Conservation (phyloP, 2,329 filamentous ascomycete genomes). For the Scytalidium sp. region DNA sequence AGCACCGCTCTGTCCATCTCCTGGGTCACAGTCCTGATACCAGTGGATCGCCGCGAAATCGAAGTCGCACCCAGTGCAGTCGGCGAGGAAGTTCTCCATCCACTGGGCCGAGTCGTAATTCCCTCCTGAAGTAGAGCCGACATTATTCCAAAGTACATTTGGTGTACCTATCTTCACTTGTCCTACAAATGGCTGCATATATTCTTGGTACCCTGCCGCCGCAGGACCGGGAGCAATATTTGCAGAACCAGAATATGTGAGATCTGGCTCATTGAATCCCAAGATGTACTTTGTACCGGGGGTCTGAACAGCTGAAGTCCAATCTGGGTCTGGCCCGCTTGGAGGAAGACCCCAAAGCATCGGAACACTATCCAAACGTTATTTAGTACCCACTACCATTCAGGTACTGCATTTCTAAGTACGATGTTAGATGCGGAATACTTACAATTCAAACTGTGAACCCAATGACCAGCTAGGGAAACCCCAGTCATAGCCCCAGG, state of each 20-base stretch:
- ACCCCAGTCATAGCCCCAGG: constrained; percentile 69
- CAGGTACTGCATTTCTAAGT: neutral
- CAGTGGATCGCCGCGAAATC: constrained; percentile 43
- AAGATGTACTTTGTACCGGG: constrained; percentile 54
- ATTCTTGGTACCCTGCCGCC: constrained; percentile 32
- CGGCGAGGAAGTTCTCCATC: constrained; percentile 36
- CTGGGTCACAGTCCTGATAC: constrained; percentile 34
- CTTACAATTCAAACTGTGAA: constrained; percentile 35
- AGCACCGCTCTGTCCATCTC: constrained; percentile 21
- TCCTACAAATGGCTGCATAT: constrained; percentile 38
- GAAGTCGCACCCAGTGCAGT: constrained; percentile 37
- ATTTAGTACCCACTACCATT: neutral
- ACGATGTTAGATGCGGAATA: no score
- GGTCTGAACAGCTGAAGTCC: constrained; percentile 51
- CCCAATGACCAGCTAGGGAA: constrained; percentile 38
- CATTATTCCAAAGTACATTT: constrained; percentile 33
- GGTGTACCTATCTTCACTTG: constrained; percentile 39
- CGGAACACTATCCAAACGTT: constrained; percentile 50
- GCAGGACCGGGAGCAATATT: constrained; percentile 38
- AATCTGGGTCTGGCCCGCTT: constrained; percentile 42
- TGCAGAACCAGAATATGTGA: constrained; percentile 44
- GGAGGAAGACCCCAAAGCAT: constrained; percentile 60
- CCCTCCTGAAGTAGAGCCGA: constrained; percentile 23
- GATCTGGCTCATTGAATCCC: constrained; percentile 70
- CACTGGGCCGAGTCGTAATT: constrained; percentile 35